Percentiles rank a stretch among this genome's conserved stretches.
These are phyloP conservation scores for Reticulascus tulasneorum DNA, from an alignment of 2,329 filamentous ascomycete genomes.

Conservation along the genomic window DNA sequence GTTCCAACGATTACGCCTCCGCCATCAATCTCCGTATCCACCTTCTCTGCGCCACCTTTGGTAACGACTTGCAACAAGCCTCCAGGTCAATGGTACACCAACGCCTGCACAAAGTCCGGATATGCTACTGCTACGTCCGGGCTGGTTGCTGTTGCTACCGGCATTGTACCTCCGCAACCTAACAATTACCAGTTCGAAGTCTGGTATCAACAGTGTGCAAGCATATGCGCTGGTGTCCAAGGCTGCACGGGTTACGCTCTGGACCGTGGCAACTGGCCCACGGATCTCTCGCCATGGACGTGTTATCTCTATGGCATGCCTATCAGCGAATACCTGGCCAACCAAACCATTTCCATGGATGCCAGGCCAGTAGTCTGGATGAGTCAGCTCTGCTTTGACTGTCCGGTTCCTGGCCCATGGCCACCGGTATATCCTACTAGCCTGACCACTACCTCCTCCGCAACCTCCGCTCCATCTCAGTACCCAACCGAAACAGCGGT, in stretches of 20 bases:
- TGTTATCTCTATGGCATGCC: constrained; percentile 4
- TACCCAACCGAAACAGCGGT: too few species aligned
- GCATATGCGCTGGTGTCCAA: constrained; percentile 1
- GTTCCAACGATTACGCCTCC: background rate
- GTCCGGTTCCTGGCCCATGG: constrained; percentile 1
- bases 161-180: constrained; percentile 1
- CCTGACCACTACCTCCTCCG: background rate
- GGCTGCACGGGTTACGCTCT: constrained; percentile 8
- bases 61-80: background rate
- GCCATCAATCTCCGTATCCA: background rate
- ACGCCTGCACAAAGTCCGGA: constrained; percentile 7
- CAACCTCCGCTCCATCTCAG: background rate
- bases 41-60: constrained; percentile 4
- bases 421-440: background rate
- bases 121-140: background rate
- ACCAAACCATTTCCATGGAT: background rate
- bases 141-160: constrained; percentile 5
- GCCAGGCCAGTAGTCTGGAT: constrained; percentile 4
- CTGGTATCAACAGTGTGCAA: constrained; percentile 3
- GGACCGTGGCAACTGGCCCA: too few species aligned
- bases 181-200: constrained; percentile 7
- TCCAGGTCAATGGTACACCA: constrained; percentile 3
- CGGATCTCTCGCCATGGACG: constrained; percentile 1
- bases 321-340: background rate
- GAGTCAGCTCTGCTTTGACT: constrained; percentile 5